Evolutionary conservation across 2,329 filamentous ascomycete genomes (phyloP).

Genomic region (Cladosporium sp.): DNA sequence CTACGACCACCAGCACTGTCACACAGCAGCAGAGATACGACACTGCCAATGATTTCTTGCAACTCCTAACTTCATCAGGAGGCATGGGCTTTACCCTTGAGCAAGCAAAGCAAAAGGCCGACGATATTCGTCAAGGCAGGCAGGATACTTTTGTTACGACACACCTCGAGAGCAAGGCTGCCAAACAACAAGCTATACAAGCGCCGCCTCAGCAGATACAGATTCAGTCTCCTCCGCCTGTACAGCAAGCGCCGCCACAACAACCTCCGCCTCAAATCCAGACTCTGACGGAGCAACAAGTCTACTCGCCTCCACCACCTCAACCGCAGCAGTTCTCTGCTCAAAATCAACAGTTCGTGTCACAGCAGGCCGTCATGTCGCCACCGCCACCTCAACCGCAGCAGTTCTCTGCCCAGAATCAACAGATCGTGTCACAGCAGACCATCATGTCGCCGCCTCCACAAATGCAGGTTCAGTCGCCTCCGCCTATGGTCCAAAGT

Average conservation of each 20-base stretch:
- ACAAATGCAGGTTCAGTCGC: background rate
- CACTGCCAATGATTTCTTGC: conserved; percentile 12
- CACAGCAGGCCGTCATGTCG: background rate
- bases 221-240: background rate
- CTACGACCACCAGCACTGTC: conserved; percentile 1
- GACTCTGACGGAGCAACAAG: background rate
- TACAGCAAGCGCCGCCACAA: background rate
- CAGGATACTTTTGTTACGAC: conserved; percentile 3
- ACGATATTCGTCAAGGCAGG: conserved; percentile 9
- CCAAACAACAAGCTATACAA: background rate
- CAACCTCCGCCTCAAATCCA: background rate
- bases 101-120: conserved; percentile 6
- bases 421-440: background rate
- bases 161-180: background rate
- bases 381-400: background rate
- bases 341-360: background rate
- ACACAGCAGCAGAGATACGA: conserved; percentile 9
- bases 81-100: conserved; percentile 14
- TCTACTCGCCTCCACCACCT: background rate
- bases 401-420: background rate
- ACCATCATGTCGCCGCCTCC: background rate
- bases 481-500: background rate
- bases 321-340: background rate
- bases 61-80: conserved; percentile 1
- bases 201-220: conserved; percentile 1